These are phyloP conservation scores for Monosporascus sp. DNA, from an alignment of 2,329 filamentous ascomycete species.

Conservation along the genomic window DNA sequence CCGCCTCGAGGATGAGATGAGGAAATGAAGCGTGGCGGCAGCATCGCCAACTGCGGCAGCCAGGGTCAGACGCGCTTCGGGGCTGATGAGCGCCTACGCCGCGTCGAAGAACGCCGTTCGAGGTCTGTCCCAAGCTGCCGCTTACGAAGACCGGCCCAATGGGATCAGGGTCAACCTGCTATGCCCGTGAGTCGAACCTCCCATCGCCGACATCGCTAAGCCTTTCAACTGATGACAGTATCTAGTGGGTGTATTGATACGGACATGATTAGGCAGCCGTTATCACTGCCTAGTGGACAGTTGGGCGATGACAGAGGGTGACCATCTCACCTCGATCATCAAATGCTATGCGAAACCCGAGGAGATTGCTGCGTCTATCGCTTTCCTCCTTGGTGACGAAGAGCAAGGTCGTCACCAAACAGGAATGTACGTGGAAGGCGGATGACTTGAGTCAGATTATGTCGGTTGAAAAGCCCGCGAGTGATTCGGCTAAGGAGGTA, in stretches of 20 bases:
- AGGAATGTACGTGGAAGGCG: conserved; percentile 22
- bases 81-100: conserved; percentile 22
- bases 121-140: conserved; percentile 23
- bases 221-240: no score
- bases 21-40: conserved; percentile 31
- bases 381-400: conserved; percentile 27
- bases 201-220: no score
- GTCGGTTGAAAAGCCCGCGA: neutral
- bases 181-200: conserved; percentile 8
- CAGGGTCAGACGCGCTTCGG: conserved; percentile 32
- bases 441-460: conserved; percentile 8
- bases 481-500: no score
- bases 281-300: conserved; percentile 3
- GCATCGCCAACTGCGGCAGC: conserved; percentile 40
- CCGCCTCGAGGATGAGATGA: conserved; percentile 42
- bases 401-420: conserved; percentile 21
- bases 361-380: conserved; percentile 23
- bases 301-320: conserved; percentile 2
- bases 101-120: conserved; percentile 25
- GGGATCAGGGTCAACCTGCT: conserved; percentile 16
- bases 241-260: conserved; percentile 5
- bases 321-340: conserved; percentile 11
- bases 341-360: conserved; percentile 24
- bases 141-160: conserved; percentile 20
- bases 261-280: conserved; percentile 4